Base-by-base conservation (phyloP, 306 rosid genomes). In the Cicer bijugum region DNA sequence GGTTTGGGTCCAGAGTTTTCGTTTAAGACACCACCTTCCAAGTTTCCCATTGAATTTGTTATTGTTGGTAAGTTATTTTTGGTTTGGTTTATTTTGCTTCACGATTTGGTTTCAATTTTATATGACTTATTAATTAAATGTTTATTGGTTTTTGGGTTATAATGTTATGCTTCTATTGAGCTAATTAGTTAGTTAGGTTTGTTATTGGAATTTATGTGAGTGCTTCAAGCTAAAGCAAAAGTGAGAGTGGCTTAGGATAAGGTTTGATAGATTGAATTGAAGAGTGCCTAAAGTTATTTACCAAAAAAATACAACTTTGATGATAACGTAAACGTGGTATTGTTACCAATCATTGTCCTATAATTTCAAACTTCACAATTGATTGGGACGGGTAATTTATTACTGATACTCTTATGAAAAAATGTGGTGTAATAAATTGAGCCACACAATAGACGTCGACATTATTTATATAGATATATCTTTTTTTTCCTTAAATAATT, bases 41-140 rank as follows among this genome's bases (percentile, higher is more conserved):
- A 61, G 12, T 80, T 89, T 63, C 97, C 97, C 6, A 15, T 89
- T 45, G 86, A 91, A 19, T 87, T 91, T 62, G 97, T 67, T 8
- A 86, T 91, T 15, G 85, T 82, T 46, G 97, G 97, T 91, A 60
- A 57, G 92, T 85, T 45, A 0, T 15, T 35, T 46, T 0, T 39
- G 9, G 1, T 47, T 37, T 9, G 8, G 11, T 67, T 69, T 6
- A 63, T 20, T 74, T 63, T 62, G 52, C 74, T 47, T 55, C 59
- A 68, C 45, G 50, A 0, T 67, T 75, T 60, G 19, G 9, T 63
- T 69, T 65, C 1, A 2, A 7, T 20, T n/a, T 37, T 1, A 11
- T 57, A 19, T 20, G 14, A 58, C 12, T 19, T 10, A 58, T 11
- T 11, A 7, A 58, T 28, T 20, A 23, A 58, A 5, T 23, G 5